Evolutionary conservation across 2,329 filamentous ascomycete species (phyloP), one percentile per base, ranked within the genome.

Genomic region (Aspergillus nomiae): DNA sequence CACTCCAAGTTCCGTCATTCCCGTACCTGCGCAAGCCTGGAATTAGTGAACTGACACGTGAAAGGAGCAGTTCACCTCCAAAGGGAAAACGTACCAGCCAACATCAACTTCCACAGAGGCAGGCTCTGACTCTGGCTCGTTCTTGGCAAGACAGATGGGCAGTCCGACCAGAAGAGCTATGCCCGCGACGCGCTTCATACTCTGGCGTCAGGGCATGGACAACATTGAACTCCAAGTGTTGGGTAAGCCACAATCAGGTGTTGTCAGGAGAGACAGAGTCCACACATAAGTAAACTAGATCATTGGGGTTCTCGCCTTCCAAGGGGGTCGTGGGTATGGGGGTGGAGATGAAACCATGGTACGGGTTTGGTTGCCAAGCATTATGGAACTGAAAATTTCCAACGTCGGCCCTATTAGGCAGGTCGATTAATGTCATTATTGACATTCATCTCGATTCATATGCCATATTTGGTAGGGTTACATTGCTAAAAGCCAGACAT

Each of bases 161-260:
- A 58, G 43, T 34, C 43, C 56, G n/a, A 36, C 26, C 28, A 58
- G 30, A 58, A 58, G 56, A 58, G 56, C 56, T 50, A 30, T 24
- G n/a, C 43, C 41, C 16, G 3, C 16, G 3, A 58, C 34, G 56
- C 43, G 38, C 30, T 58, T 58, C 56, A 58, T 58, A 48, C 16
- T 58, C 34, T 19, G 8, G 28, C 30, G 10, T n/a, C 48, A 51
- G 10, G 48, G 34, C 48, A 51, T 51, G 6, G 48, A 51, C 21
- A 32, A 19, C 19, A 51, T 16, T 6, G 5, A 32, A 8, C 28
- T 19, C 26, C 16, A 3, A n/a, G 16, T n/a, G 14, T 14, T 50
- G 2, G 3, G 9, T 19, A 30, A 6, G 10, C 3, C 8, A n/a
- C 8, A 30, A 19, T 19, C 46, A n/a, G 26, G 34, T 36, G 16